These are phyloP conservation scores for Zygoascus flipseniorum DNA, from an alignment of 805 yeast species.

Conservation along the genomic window DNA sequence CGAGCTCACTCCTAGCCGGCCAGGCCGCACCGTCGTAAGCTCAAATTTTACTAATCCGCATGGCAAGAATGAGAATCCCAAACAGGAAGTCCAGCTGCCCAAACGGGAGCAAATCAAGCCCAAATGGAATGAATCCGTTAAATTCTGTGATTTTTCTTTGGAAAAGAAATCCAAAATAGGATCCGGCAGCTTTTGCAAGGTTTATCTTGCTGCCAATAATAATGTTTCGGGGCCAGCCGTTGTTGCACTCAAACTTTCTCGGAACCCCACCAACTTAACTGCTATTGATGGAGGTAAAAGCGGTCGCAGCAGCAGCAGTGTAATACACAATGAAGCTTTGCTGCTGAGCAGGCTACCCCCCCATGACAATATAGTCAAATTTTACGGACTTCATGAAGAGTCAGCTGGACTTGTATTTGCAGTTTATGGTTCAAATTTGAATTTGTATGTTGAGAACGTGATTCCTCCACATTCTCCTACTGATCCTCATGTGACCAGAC, in stretches of 20 bases:
- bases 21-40: not conserved
- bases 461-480: not conserved
- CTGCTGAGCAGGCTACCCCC: not conserved
- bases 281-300: not conserved
- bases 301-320: not conserved
- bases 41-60: not conserved
- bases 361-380: conserved; percentile 9
- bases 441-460: not conserved
- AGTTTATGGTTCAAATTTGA: conserved; percentile 13
- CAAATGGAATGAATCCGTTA: not conserved
- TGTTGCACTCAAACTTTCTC: not conserved
- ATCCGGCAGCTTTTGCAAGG: not conserved
- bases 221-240: not conserved
- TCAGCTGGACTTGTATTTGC: conserved; percentile 14
- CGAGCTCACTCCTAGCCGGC: not conserved
- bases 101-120: not conserved
- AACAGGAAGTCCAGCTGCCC: not conserved
- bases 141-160: not conserved
- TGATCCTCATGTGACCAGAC: conserved; percentile 19
- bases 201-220: not conserved
- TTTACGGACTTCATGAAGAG: conserved; percentile 7
- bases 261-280: not conserved
- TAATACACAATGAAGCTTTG: not conserved
- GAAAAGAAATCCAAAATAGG: not conserved
- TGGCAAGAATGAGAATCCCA: not conserved